phyloP scores from a whole-genome alignment of 306 rosid species.

The Crotalaria pallida region DNA sequence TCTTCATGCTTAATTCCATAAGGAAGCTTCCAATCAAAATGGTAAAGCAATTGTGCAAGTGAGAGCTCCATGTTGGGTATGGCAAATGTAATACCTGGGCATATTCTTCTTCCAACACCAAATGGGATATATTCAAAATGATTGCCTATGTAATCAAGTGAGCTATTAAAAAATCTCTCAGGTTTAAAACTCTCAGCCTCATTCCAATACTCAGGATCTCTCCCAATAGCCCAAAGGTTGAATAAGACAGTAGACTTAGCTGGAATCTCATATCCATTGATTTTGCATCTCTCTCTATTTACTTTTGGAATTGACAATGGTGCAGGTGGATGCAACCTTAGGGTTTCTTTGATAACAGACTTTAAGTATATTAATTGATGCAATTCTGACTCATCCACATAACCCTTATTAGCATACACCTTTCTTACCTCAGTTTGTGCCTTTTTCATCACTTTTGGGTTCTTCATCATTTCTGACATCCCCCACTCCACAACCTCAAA shows the following conservation, averaged over 20 bases:
- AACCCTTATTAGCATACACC: constrained; percentile 10
- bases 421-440: constrained; percentile 34
- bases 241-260: neutral
- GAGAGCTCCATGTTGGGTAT: constrained; percentile 12
- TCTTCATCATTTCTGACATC: constrained; percentile 37
- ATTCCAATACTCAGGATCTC: constrained; percentile 30
- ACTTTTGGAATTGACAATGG: constrained; percentile 26
- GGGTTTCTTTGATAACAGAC: constrained; percentile 23
- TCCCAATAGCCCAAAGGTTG: constrained; percentile 27
- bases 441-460: constrained; percentile 30
- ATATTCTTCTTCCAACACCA: constrained; percentile 31
- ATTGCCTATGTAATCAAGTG: constrained; percentile 18
- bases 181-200: constrained; percentile 25
- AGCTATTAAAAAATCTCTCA: neutral
- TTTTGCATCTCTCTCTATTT: constrained; percentile 7
- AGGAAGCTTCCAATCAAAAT: constrained; percentile 35
- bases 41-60: constrained; percentile 21
- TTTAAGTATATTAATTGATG: constrained; percentile 20
- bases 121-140: constrained; percentile 26
- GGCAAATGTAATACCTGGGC: constrained; percentile 29
- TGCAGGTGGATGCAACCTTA: constrained; percentile 26
- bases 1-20: constrained; percentile 22
- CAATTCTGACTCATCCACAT: constrained; percentile 15
- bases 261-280: constrained; percentile 20
- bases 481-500: constrained; percentile 26